Conservation (phyloP, 2,329 filamentous ascomycete genomes). For the Cercospora canescens region DNA sequence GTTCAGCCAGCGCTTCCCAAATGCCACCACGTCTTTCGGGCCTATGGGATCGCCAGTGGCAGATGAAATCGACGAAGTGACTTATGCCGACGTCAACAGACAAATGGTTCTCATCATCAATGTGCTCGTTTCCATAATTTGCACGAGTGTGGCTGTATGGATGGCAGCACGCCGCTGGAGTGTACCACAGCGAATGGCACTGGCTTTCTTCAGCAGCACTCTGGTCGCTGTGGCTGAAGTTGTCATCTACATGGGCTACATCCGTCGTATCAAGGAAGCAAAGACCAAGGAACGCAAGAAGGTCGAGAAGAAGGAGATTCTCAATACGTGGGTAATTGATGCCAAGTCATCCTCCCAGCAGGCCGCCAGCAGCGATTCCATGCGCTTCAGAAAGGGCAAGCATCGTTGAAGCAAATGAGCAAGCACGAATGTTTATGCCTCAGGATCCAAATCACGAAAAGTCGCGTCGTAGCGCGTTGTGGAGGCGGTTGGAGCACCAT, state of each 20-base stretch:
- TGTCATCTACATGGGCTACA: constrained; percentile 72
- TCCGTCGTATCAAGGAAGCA: constrained; percentile 69
- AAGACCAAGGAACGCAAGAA: constrained; percentile 62
- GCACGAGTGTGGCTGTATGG: constrained; percentile 76
- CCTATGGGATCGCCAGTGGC: constrained; percentile 42
- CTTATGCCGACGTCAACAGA: constrained; percentile 73
- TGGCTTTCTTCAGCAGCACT: constrained; percentile 69
- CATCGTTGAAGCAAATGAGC: constrained; percentile 38
- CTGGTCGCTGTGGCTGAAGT: constrained; percentile 75
- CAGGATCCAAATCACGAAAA: constrained; percentile 15
- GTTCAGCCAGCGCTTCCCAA: constrained; percentile 61
- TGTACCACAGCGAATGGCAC: constrained; percentile 66
- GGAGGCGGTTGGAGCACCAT: constrained; percentile 8
- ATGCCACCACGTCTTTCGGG: constrained; percentile 51
- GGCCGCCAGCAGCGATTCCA: constrained; percentile 22
- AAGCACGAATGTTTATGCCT: not conserved
- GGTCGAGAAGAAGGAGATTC: constrained; percentile 67
- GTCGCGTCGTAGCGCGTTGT: constrained; percentile 27
- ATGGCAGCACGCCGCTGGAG: constrained; percentile 76
- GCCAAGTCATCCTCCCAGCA: constrained; percentile 21
- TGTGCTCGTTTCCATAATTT: constrained; percentile 81
- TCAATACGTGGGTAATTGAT: constrained; percentile 68
- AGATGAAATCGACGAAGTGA: constrained; percentile 60
- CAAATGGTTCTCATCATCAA: constrained; percentile 86
- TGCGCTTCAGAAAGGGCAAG: constrained; percentile 47